Percentiles rank a stretch among this genome's conserved stretches.
Evolutionary conservation across 768 basidiomycete genomes (phyloP).

Genomic region (Pholiota microspora): DNA sequence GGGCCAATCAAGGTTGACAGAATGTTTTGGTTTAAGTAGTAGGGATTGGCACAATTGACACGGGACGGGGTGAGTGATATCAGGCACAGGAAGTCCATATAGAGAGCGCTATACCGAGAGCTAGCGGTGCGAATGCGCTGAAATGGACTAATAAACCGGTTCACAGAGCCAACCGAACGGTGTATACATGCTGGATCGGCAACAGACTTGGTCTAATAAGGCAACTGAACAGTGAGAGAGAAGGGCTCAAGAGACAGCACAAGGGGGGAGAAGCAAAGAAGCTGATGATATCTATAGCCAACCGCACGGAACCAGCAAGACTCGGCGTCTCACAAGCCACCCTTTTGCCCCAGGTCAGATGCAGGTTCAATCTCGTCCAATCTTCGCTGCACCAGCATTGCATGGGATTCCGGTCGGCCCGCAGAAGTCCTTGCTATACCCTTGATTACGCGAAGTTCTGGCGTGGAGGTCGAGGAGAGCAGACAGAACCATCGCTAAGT

Average conservation of each 20-base stretch:
- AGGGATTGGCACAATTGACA: slow-evolving; percentile 14
- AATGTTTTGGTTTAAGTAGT: slow-evolving; percentile 22
- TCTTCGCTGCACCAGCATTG: not conserved
- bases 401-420: not conserved
- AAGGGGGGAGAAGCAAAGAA: slow-evolving; percentile 22
- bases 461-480: not conserved
- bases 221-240: slow-evolving; percentile 11
- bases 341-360: slow-evolving; percentile 1
- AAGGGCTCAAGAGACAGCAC: slow-evolving; percentile 14
- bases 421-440: not conserved
- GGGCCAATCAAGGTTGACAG: slow-evolving; percentile 25
- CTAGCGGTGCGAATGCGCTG: slow-evolving; percentile 13
- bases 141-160: slow-evolving; percentile 16
- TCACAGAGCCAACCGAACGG: slow-evolving; percentile 12
- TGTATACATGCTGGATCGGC: slow-evolving; percentile 13
- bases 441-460: not conserved
- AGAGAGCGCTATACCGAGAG: slow-evolving; percentile 2
- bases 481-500: not conserved
- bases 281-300: slow-evolving; percentile 19
- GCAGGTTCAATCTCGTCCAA: not conserved
- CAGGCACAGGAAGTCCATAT: slow-evolving; percentile 17
- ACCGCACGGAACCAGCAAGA: slow-evolving; percentile 14
- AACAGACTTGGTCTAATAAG: slow-evolving; percentile 17
- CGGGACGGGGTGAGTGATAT: slow-evolving; percentile 15
- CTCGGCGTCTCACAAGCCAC: slow-evolving; percentile 11